Evolutionary conservation across 345 rosid genomes (phyloP), one percentile per base, ranked within the genome.

Genomic region (Arabis alpina): DNA sequence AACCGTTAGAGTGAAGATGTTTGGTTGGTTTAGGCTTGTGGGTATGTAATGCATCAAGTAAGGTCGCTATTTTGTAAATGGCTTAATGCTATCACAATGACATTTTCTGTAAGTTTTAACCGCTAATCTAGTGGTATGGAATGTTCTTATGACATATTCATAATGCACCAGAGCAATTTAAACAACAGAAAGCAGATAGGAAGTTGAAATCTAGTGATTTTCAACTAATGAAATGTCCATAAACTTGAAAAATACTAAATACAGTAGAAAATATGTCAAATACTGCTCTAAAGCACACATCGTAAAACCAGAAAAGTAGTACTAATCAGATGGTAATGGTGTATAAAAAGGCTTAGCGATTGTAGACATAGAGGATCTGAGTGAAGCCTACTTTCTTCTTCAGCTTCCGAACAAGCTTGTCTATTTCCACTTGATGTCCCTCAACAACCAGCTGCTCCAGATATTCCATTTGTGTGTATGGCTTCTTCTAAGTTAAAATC

Each of bases 361-460:
- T 11, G 4, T 6, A 5, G 48, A 69, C 73, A 24, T 9, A 9
- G 39, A 47, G 27, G 49, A 57, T 57, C 56, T 58, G 48, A 48
- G 73, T 69, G 57, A 3, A 48, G 37, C 73, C 73, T 53, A 69
- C 73, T 44, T 69, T 69, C 65, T 57, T 57, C 39, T 6, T 48
- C 39, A 69, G 64, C 36, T 40, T 13, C 13, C 24, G 30, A 64
- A 9, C 65, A 10, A 69, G 64, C 25, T 5, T 27, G 10, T 1
- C 14, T 43, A 47, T 14, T 1, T 51, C n/a, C 49, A 64, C 72
- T 16, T 10, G 7, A 2, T 9, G 23, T 37, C 73, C 65, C 32
- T 68, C 73, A 36, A 68, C 56, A 25, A 19, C 4, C 6, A 68
- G 64, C 24, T 6, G 56, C 34, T 37, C 56, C 34, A 8, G 57